Evolutionary conservation across 2,329 filamentous ascomycete genomes (phyloP), one percentile per base, ranked within the genome.

Genomic region (Stromatinia cepivora): DNA sequence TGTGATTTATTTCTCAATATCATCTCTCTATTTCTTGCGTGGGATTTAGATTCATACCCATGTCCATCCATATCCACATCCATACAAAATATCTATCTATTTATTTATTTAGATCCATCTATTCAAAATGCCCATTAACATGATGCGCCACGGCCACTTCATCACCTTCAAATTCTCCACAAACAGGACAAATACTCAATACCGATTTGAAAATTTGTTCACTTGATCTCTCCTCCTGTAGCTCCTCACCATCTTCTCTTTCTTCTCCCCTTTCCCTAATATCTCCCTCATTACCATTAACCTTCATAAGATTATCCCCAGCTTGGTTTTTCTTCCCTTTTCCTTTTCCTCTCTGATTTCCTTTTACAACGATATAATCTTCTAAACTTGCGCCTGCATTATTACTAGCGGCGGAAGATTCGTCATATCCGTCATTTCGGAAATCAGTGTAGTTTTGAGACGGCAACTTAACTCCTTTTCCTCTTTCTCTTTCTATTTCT

Each of bases 141-240:
- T 78, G 76, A 70, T 77, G 74, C 31, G 75, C 72, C 17, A 77
- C 72, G 25, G 76, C 76, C 20, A 67, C 48, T 45, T 75, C 76
- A 70, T 78, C 76, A 3, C 76, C 76, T 36, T 78, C 72, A 45
- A 78, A 78, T 13, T 76, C 71, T 13, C 72, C 75, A 67, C 76
- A 78, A 3, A 78, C 75, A 8, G 75, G 76, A 69, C 76, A 78
- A 4, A 54, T 42, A 39, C 54, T 62, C 59, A 52, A 42, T 5
- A 36, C 17, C 0, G 67, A 63, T 31, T 11, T 58, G n/a, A 61
- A 54, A 5, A 28, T n/a, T 5, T 58, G 45, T 13, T 28, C 36
- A 52, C 31, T 28, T 34, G 22, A 7, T 42, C 13, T 34, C 25
- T 7, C 25, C 42, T 54, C 50, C 31, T 5, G 20, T 8, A 31